Evolutionary conservation across 305 asterid species (phyloP).

Genomic region (Withania somnifera): DNA sequence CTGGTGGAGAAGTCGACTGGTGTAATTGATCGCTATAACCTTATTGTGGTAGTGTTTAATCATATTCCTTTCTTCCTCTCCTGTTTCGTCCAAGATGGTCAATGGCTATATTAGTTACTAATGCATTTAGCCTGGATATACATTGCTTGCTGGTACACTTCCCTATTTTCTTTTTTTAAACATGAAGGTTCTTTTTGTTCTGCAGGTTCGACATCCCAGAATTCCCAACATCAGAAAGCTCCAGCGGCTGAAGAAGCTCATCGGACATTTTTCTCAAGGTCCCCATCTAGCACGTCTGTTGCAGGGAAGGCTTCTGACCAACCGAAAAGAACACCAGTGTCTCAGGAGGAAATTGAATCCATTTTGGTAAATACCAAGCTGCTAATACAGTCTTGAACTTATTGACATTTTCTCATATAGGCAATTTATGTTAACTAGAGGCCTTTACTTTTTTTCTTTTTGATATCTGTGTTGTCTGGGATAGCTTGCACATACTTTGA

Average conservation of each 20-base stretch:
- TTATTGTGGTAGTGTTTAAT: neutral
- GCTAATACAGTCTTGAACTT: neutral
- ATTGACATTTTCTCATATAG: neutral
- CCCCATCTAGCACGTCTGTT: conserved; percentile 29
- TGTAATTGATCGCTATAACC: neutral
- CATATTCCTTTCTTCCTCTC: neutral
- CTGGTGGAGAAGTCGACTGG: neutral
- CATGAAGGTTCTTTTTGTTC: conserved; percentile 4
- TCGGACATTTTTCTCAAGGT: conserved; percentile 41
- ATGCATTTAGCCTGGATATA: neutral
- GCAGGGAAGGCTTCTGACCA: conserved; percentile 88
- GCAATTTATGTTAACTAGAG: neutral
- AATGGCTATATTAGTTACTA: neutral
- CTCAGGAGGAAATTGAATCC: conserved; percentile 72
- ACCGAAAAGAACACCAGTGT: conserved; percentile 69
- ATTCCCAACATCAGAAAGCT: conserved; percentile 29
- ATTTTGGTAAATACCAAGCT: conserved; percentile 44
- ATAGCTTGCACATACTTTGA: neutral
- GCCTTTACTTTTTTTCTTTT: neutral
- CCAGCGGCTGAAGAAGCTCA: conserved; percentile 34
- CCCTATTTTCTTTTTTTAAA: neutral
- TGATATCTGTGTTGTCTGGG: neutral
- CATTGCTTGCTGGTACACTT: neutral
- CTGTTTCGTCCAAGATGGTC: neutral
- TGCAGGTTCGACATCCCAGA: conserved; percentile 43